Evolutionary conservation across 768 basidiomycete species (phyloP).

Genomic region (Pleurotus sapidus): DNA sequence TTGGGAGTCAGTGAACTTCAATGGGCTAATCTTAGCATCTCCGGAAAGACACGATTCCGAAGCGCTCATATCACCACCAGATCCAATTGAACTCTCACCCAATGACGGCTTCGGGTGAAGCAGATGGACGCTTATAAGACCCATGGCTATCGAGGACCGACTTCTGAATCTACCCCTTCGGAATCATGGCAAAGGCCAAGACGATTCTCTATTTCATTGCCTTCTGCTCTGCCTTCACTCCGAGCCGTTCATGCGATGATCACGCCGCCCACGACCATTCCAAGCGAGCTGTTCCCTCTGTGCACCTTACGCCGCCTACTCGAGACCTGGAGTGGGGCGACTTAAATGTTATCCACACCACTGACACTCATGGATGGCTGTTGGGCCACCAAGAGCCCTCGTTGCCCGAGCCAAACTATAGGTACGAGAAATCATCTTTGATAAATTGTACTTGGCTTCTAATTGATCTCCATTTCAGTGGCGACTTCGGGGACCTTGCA

Average conservation of each 20-base stretch:
- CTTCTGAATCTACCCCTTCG: no score
- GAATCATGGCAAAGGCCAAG: no score
- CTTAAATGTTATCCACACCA: constrained; percentile 69
- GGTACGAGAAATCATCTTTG: constrained; percentile 23
- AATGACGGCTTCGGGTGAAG: no score
- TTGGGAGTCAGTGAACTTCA: no score
- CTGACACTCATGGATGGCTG: constrained; percentile 73
- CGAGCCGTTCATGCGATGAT: background rate
- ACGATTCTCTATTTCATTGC: no score
- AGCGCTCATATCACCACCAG: no score
- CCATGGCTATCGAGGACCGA: no score
- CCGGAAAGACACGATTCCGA: no score
- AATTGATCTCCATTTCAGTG: constrained; percentile 19
- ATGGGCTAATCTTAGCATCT: no score
- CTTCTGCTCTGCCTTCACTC: no score
- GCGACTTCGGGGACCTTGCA: constrained; percentile 72
- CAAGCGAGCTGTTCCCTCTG: constrained; percentile 34
- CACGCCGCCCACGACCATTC: constrained; percentile 27
- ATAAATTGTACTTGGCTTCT: background rate
- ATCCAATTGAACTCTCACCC: no score
- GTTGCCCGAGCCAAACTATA: constrained; percentile 77
- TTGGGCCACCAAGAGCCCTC: constrained; percentile 78
- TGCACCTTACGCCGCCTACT: constrained; percentile 46
- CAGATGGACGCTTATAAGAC: no score
- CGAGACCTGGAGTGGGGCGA: constrained; percentile 64